Conservation (phyloP, 2,329 filamentous ascomycete genomes). For the Exophiala phaeomuriformis region DNA sequence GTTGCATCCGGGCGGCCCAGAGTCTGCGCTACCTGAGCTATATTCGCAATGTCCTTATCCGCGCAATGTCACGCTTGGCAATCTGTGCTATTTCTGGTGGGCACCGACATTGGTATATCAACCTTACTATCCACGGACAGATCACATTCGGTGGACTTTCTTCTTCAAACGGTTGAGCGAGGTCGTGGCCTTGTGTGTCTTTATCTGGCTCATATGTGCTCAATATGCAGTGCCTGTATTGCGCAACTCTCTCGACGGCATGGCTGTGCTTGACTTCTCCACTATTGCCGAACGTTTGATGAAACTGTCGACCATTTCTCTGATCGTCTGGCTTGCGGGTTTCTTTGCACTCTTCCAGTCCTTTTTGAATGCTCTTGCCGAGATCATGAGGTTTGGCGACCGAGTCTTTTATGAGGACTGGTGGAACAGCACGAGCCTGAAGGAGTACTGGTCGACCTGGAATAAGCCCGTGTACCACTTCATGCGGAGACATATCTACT, state of each 20-base stretch:
- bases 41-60: conserved; percentile 84
- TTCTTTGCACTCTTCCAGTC: conserved; percentile 97
- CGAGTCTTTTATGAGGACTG: conserved; percentile 93
- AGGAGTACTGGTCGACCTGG: conserved; percentile 91
- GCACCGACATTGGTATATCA: conserved; percentile 95
- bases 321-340: conserved; percentile 94
- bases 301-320: conserved; percentile 89
- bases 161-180: conserved; percentile 77
- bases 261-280: conserved; percentile 68
- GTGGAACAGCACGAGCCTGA: conserved; percentile 89
- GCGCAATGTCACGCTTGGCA: conserved; percentile 76
- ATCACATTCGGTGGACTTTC: conserved; percentile 76
- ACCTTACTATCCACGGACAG: conserved; percentile 83
- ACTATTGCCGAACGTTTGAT: conserved; percentile 83
- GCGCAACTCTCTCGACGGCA: conserved; percentile 81
- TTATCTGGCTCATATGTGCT: conserved; percentile 91
- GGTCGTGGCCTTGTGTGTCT: conserved; percentile 67
- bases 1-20: conserved; percentile 63
- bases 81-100: conserved; percentile 95
- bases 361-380: conserved; percentile 81
- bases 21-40: conserved; percentile 66
- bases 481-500: conserved; percentile 91
- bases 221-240: conserved; percentile 91
- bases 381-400: conserved; percentile 84
- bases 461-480: conserved; percentile 97